Evolutionary conservation across 129 eudicot genomes (phyloP).

Genomic region (Gnaphalium uliginosum): DNA sequence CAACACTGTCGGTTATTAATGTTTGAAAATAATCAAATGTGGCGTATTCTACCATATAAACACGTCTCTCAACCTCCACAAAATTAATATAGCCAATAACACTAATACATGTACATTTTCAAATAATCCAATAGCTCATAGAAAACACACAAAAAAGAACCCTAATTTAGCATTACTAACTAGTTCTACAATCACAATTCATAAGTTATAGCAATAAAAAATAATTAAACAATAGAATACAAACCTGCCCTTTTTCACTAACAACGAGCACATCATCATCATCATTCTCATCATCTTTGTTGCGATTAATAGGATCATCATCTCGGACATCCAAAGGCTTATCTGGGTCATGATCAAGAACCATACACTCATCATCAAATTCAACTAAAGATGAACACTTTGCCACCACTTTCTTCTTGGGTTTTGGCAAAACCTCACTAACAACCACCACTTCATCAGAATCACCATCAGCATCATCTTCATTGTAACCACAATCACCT

Average conservation of each 20-base stretch:
- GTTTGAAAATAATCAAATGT: background rate
- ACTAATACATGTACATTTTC: background rate
- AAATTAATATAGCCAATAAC: background rate
- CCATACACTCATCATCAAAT: constrained; percentile 10
- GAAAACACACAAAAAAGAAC: background rate
- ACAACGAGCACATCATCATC: constrained; percentile 3
- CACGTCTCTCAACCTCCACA: background rate
- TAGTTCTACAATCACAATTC: background rate
- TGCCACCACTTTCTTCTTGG: background rate
- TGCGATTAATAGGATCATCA: background rate
- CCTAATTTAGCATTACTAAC: background rate
- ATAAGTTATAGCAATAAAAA: background rate
- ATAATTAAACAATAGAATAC: background rate
- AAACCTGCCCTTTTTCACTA: constrained; percentile 10
- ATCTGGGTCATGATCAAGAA: background rate
- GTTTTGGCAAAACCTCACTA: background rate
- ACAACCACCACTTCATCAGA: constrained; percentile 11
- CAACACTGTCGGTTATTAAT: background rate
- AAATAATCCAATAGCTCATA: background rate
- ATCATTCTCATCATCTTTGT: background rate
- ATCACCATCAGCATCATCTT: background rate
- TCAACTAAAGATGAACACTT: background rate
- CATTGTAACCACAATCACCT: background rate
- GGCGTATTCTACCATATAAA: background rate
- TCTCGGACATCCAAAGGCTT: background rate